Percentiles rank a stretch among this genome's conserved stretches.
Evolutionary conservation across 768 basidiomycete species (phyloP).

Genomic region (Leccinum rimulosum): DNA sequence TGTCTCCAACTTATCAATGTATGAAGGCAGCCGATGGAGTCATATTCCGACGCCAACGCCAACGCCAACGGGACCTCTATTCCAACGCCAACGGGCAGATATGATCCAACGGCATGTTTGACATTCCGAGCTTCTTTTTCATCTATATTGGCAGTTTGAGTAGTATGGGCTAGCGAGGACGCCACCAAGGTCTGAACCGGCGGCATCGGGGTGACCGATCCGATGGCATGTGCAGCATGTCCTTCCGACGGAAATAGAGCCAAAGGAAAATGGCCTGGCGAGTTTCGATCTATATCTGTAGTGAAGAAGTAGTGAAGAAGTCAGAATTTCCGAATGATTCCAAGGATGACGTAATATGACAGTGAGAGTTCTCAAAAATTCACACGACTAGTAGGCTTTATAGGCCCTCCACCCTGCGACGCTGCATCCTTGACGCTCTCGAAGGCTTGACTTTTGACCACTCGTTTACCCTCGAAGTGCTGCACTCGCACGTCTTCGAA

Average conservation of each 20-base stretch:
- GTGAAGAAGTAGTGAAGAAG: too few species aligned
- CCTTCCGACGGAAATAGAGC: not conserved
- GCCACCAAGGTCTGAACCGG: not conserved
- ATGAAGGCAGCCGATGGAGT: not conserved
- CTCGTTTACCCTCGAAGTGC: not conserved
- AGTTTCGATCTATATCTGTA: too few species aligned
- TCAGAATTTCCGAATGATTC: not conserved
- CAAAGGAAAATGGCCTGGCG: not conserved
- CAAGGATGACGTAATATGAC: not conserved
- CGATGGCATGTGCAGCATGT: not conserved
- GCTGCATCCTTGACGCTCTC: not conserved
- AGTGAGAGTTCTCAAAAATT: not conserved
- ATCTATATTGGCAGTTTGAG: not conserved
- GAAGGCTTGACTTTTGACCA: too few species aligned
- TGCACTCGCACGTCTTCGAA: too few species aligned
- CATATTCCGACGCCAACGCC: not conserved
- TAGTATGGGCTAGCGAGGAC: not conserved
- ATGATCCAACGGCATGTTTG: not conserved
- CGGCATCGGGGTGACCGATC: not conserved
- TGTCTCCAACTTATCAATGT: too few species aligned
- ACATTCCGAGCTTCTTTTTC: not conserved
- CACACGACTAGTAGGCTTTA: not conserved
- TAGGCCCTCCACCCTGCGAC: not conserved
- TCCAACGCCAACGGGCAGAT: not conserved
- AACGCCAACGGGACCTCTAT: not conserved